Percentiles rank a stretch among this genome's conserved stretches.
phyloP scores from a whole-genome alignment of 2,329 filamentous ascomycete genomes.

The Amauroascus niger region DNA sequence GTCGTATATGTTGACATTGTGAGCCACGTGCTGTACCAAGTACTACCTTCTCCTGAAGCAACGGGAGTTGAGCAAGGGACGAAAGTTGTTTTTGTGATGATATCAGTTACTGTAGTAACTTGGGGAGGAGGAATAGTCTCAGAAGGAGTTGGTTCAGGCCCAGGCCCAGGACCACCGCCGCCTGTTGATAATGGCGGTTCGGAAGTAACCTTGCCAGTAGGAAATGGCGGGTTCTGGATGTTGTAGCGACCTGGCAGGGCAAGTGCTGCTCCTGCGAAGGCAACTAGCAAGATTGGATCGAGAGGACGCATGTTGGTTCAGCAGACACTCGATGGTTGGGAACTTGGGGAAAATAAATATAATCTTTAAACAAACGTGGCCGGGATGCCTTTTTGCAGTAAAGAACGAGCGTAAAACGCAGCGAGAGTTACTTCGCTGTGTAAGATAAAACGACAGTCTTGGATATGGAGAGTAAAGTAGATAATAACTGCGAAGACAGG shows the following conservation, averaged over 20 bases:
- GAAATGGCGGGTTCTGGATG: constrained; percentile 5
- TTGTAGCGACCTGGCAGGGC: constrained; percentile 3
- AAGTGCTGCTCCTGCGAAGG: constrained; percentile 2
- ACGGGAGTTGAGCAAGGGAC: constrained; percentile 30
- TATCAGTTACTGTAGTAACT: constrained; percentile 19
- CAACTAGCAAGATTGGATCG: constrained; percentile 2
- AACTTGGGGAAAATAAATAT: background rate
- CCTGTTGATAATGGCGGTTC: constrained; percentile 8
- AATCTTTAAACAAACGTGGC: background rate
- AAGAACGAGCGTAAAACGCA: background rate
- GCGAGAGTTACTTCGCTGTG: background rate
- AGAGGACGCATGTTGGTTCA: constrained; percentile 4
- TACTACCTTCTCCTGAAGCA: constrained; percentile 21
- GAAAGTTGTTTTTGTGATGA: constrained; percentile 25
- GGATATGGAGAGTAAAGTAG: background rate
- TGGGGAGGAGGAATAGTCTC: background rate
- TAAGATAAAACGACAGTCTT: constrained; percentile 5
- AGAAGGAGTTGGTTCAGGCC: background rate
- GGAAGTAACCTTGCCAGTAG: background rate
- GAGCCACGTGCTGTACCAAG: constrained; percentile 30
- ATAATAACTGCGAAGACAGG: background rate
- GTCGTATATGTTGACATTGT: constrained; percentile 25
- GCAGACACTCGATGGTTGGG: background rate
- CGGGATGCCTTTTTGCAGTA: background rate
- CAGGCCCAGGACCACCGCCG: constrained; percentile 4